Base-by-base conservation (phyloP, 306 rosid species). In the Gleditsia sinensis region DNA sequence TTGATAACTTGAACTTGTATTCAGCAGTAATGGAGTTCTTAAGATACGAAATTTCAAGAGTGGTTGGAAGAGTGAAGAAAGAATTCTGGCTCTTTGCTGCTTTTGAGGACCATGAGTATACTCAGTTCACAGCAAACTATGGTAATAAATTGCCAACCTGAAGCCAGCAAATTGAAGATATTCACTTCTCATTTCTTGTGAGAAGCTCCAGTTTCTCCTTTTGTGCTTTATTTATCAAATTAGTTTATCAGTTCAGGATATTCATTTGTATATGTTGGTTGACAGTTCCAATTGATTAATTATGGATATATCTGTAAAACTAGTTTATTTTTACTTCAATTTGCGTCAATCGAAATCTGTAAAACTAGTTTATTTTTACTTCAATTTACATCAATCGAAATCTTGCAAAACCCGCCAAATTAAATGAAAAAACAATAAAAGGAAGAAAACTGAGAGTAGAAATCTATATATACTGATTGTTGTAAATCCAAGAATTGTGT, bases 121-220 rank as follows among this genome's bases (percentile, higher is more conserved):
- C 49, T 30, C 54, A 75, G 13, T 76, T 77, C 72, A 37, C 40
- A 10, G 16, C 63, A 49, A 75, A 78, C 17, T 33, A 54, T 45
- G 75, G 70, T 33, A 16, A 66, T 39, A 45, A 75, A 72, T 74
- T 80, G 24, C 96, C 93, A 54, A 91, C 97, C 30, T 91, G 78
- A 88, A 77, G 72, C 20, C 24, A 69, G 36, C 17, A 19, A 72
- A 23, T 60, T 58, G 80, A 61, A 24, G 20, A 17, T 37, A 45
- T 42, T 17, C 20, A 1, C 23, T 17, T 84, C 92, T 94, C 92
- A 91, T 94, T 61, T 83, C 97, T 91, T 74, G 85, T 83, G 94
- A 88, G 98, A 81, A 85, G 72, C 69, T 61, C 49, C 9, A 12
- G 65, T 19, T 63, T 51, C 10, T 42, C 32, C 20, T 25, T 13